Conservation (phyloP, 805 yeast genomes). For the Blastobotrys americana region DNA sequence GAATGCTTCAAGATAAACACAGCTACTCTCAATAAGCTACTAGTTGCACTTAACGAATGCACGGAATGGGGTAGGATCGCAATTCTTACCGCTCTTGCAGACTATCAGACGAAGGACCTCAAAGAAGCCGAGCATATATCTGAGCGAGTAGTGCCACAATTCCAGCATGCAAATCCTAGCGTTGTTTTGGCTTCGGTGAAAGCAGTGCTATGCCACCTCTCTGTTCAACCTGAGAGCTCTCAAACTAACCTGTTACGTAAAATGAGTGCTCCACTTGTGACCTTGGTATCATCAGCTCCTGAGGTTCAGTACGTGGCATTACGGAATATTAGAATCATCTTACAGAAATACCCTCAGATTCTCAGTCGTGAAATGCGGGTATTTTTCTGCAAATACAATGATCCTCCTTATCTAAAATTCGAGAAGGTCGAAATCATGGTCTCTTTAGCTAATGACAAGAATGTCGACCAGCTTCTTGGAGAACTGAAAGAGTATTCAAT, state of each 20-base stretch:
- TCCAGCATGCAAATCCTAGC: slow-evolving; percentile 94
- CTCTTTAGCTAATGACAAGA: slow-evolving; percentile 59
- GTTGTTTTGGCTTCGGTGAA: slow-evolving; percentile 84
- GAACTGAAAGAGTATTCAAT: slow-evolving; percentile 85
- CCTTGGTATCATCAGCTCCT: slow-evolving; percentile 79
- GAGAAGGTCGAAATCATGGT: slow-evolving; percentile 88
- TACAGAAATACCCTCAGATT: slow-evolving; percentile 80
- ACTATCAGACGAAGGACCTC: slow-evolving; percentile 48
- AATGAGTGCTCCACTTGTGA: slow-evolving; percentile 77
- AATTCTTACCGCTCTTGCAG: slow-evolving; percentile 72
- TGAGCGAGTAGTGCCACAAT: slow-evolving; percentile 86
- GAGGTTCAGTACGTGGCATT: slow-evolving; percentile 93
- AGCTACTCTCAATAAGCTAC: slow-evolving; percentile 44
- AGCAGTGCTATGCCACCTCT: slow-evolving; percentile 60
- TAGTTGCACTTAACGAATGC: slow-evolving; percentile 88
- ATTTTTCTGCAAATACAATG: slow-evolving; percentile 83
- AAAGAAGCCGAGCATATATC: slow-evolving; percentile 77
- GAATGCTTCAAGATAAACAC: slow-evolving; percentile 39
- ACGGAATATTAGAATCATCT: slow-evolving; percentile 79
- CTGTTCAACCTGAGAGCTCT: slow-evolving; percentile 32
- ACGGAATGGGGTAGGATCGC: slow-evolving; percentile 99
- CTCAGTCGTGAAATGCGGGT: slow-evolving; percentile 75
- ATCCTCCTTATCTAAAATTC: slow-evolving; percentile 87
- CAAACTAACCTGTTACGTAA: slow-evolving; percentile 50
- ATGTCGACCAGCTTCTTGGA: slow-evolving; percentile 54